Evolutionary conservation across 2,329 filamentous ascomycete species (phyloP).

Genomic region (Monosporascus sp.): DNA sequence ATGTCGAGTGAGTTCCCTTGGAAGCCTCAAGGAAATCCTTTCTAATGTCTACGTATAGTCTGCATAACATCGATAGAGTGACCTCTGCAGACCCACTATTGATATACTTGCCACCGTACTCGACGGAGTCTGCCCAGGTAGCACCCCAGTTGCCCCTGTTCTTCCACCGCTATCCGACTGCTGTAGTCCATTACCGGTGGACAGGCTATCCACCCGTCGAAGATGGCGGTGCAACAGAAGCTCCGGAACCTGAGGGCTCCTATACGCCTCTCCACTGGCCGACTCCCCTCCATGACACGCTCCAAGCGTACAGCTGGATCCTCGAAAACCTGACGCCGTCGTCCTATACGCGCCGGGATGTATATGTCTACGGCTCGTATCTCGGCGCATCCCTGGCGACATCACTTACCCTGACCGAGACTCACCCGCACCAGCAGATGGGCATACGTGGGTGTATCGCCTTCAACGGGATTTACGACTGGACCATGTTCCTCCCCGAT

Average conservation of each 20-base stretch:
- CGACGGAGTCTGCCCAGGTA: slow-evolving; percentile 22
- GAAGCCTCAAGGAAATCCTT: background rate
- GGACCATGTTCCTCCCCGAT: slow-evolving; percentile 54
- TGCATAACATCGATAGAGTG: slow-evolving; percentile 40
- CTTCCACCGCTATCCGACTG: slow-evolving; percentile 39
- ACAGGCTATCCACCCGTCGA: slow-evolving; percentile 16
- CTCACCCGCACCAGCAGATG: slow-evolving; percentile 35
- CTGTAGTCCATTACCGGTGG: slow-evolving; percentile 58
- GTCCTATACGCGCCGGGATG: slow-evolving; percentile 28
- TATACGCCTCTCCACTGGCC: slow-evolving; percentile 43
- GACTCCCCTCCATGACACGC: slow-evolving; percentile 50
- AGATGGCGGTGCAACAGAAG: slow-evolving; percentile 2
- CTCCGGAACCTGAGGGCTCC: background rate
- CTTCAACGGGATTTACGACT: slow-evolving; percentile 59
- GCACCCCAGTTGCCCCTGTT: slow-evolving; percentile 33
- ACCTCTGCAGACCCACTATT: slow-evolving; percentile 39
- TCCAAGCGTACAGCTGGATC: slow-evolving; percentile 51
- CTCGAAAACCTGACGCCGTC: slow-evolving; percentile 36
- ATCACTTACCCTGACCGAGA: slow-evolving; percentile 53
- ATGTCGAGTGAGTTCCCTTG: slow-evolving; percentile 40
- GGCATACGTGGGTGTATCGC: slow-evolving; percentile 48
- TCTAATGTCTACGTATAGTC: slow-evolving; percentile 29
- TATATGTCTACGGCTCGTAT: slow-evolving; percentile 51
- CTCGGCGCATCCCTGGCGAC: slow-evolving; percentile 53
- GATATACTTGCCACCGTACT: slow-evolving; percentile 49